These are phyloP conservation scores for Epichloe elymi DNA, from an alignment of 2,329 filamentous ascomycete species.

Conservation along the genomic window DNA sequence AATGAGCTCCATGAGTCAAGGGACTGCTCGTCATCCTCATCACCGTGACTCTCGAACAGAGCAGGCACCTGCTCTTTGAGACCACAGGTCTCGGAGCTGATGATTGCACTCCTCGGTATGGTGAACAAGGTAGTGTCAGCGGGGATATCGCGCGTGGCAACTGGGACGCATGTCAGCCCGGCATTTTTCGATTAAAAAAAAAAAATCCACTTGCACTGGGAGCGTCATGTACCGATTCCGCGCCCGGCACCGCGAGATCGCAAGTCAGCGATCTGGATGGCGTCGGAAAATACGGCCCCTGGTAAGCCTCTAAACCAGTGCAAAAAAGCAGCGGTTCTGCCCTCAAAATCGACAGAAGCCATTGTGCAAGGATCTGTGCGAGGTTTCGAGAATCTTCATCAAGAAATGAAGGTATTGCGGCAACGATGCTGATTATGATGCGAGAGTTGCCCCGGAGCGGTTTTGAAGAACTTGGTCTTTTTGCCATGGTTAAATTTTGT, in stretches of 20 bases:
- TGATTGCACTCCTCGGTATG: conserved; percentile 58
- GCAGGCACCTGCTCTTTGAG: conserved; percentile 44
- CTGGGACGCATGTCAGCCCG: conserved; percentile 27
- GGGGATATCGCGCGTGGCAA: conserved; percentile 55
- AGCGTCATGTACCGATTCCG: conserved; percentile 33
- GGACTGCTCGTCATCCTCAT: conserved; percentile 22
- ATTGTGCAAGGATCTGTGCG: background rate
- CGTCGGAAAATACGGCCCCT: conserved; percentile 38
- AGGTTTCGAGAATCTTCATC: background rate
- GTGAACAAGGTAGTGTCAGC: conserved; percentile 70
- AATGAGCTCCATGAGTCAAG: conserved; percentile 42
- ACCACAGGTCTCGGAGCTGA: conserved; percentile 60
- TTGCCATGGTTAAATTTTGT: background rate
- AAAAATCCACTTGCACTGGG: background rate
- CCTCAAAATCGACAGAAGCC: conserved; percentile 23
- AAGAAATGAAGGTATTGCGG: too few relatives aligned
- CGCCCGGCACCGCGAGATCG: conserved; percentile 37
- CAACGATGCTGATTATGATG: too few relatives aligned
- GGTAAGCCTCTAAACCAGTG: conserved; percentile 40
- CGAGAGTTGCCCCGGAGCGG: too few relatives aligned
- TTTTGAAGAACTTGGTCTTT: too few relatives aligned
- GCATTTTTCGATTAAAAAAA: fast-evolving
- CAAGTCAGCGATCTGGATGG: conserved; percentile 40
- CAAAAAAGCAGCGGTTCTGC: conserved; percentile 32
- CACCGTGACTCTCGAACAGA: conserved; percentile 31